These are phyloP conservation scores for bread wheat (Triticum aestivum) DNA, from an alignment of 176 grass and related monocot species.

Conservation along the genomic window IWGSC_CS_RefSeq_v2.1 NC_057795.1:278409789-278410288, in stretches of 20 bases:
- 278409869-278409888: constrained; percentile 78
- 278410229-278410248: too few relatives aligned
- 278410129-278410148: background rate
- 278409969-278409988: constrained; percentile 13
- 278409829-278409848: constrained; percentile 38
- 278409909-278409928: constrained; percentile 74
- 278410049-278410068: constrained; percentile 4
- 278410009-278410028: constrained; percentile 7
- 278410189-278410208: too few relatives aligned
- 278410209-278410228: too few relatives aligned
- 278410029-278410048: background rate
- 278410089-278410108: background rate
- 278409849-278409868: constrained; percentile 44
- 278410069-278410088: background rate
- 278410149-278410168: background rate
- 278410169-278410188: too few relatives aligned
- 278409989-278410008: background rate
- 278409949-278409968: background rate
- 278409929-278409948: constrained; percentile 28
- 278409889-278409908: constrained; percentile 46
- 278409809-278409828: constrained; percentile 58
- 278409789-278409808: constrained; percentile 59
- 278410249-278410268: too few relatives aligned
- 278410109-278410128: constrained; percentile 17
- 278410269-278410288: too few relatives aligned